These are phyloP conservation scores for Agaricus bisporus DNA, from an alignment of 768 basidiomycete genomes.

Conservation along the genomic window DNA sequence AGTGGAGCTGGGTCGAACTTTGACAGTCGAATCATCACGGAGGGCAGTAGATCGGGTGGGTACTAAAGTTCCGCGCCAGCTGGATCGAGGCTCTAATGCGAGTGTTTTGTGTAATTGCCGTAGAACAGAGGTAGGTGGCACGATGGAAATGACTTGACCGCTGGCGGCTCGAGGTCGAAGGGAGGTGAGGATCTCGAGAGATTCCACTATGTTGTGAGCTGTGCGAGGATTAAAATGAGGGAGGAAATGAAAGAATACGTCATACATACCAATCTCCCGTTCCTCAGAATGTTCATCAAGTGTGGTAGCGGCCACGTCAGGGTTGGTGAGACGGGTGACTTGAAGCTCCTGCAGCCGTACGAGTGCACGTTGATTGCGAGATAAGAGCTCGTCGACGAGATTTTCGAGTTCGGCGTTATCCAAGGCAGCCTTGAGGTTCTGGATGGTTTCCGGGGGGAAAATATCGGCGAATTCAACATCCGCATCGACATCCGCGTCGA, in stretches of 20 bases:
- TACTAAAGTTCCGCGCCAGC: constrained; percentile 75
- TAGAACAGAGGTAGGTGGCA: constrained; percentile 61
- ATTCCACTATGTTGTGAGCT: constrained; percentile 68
- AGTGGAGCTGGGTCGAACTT: constrained; percentile 36
- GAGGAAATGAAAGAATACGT: constrained; percentile 9
- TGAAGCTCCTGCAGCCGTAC: constrained; percentile 63
- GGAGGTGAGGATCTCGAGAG: constrained; percentile 60
- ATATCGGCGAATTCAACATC: constrained; percentile 44
- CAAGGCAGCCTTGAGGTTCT: constrained; percentile 54
- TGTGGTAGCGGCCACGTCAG: constrained; percentile 31
- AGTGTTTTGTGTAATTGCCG: constrained; percentile 68
- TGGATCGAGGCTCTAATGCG: constrained; percentile 48
- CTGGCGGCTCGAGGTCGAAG: constrained; percentile 56
- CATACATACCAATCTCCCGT: constrained; percentile 67
- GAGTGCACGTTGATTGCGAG: constrained; percentile 59
- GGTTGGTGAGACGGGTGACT: constrained; percentile 41
- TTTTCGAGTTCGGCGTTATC: constrained; percentile 60
- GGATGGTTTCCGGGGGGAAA: constrained; percentile 49
- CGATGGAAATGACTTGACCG: constrained; percentile 38
- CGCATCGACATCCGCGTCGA: constrained; percentile 20
- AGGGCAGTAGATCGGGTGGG: constrained; percentile 51
- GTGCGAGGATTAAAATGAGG: constrained; percentile 12
- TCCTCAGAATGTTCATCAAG: constrained; percentile 73
- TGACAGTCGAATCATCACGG: constrained; percentile 70
- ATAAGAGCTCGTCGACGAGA: constrained; percentile 63